Evolutionary conservation across 2,329 filamentous ascomycete genomes (phyloP), one percentile per base, ranked within the genome.

Genomic region (Zasmidium citrigriseum): DNA sequence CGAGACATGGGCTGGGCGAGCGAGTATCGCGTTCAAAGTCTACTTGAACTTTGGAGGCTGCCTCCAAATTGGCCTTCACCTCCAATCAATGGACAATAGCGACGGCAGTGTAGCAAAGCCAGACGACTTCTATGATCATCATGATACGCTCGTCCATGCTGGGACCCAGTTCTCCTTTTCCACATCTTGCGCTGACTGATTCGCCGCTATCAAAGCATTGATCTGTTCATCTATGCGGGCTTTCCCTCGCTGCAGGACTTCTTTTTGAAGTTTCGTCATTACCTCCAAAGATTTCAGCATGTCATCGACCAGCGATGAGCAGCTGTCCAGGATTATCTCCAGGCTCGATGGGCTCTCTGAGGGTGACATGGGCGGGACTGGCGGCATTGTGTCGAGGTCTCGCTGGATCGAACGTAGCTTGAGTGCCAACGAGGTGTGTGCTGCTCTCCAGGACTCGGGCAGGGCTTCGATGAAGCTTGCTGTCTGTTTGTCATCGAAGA

Each of bases 1-100:
- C 74, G 72, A n/a, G 86, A 89, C 65, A 78, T 85, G 44, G 86
- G 85, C 82, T 84, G 2, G 87, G 86, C 49, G 78, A 85, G 85
- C 24, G 82, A 85, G 64, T 86, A 87, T 70, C 78, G 85, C 38
- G 80, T 84, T 23, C 74, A 80, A 60, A 80, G 85, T 62, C 70
- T 87, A 61, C 60, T 79, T 23, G 75, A 78, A 61, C 75, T 81
- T 58, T 83, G 78, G 78, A 65, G 53, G 5, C 38, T 63, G 50
- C 22, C 62, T 16, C 11, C 48, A 20, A 54, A 58, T 54, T 68
- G 66, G 66, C 63, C 57, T 5, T 29, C 29, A 10, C 57, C 20
- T 27, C 14, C 49, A 3, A 22, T 16, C 22, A 45, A 55, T 50
- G 20, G 48, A n/a, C 44, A 51, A 18, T 51, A 1, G 4, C 46